Conservation (phyloP, 257 asterid genomes). For the Fraxinus quadrangulata region DNA sequence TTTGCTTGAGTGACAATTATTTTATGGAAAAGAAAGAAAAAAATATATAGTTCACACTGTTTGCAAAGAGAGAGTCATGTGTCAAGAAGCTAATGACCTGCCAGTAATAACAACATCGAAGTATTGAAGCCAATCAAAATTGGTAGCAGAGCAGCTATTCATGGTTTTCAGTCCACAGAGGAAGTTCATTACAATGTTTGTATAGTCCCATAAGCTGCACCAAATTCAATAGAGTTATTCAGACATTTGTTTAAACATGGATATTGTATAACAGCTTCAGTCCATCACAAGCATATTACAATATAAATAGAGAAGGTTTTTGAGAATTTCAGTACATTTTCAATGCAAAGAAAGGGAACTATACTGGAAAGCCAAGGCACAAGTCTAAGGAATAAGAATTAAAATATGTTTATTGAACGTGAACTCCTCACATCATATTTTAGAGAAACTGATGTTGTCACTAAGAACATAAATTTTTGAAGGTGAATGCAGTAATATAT, state of each 20-base stretch:
- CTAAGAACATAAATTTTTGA: neutral
- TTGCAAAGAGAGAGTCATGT: constrained; percentile 15
- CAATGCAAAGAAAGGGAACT: neutral
- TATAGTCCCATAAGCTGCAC: constrained; percentile 98
- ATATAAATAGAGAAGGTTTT: constrained; percentile 6
- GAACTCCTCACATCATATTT: neutral
- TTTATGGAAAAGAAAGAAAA: neutral
- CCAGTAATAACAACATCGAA: constrained; percentile 94
- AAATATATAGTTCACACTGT: neutral
- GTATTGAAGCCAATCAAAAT: constrained; percentile 80
- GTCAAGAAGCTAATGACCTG: constrained; percentile 56
- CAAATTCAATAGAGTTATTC: constrained; percentile 24
- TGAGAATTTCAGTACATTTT: constrained; percentile 12
- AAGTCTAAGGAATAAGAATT: neutral
- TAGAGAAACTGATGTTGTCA: neutral
- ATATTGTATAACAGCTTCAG: neutral
- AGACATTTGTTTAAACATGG: constrained; percentile 17
- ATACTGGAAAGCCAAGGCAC: neutral
- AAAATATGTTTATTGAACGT: neutral
- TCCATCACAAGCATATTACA: neutral
- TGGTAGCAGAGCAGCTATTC: constrained; percentile 52
- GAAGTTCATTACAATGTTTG: constrained; percentile 92
- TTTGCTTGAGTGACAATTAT: constrained; percentile 10
- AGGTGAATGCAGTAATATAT: neutral
- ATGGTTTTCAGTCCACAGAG: constrained; percentile 63